These are phyloP conservation scores for Ophiostoma ips DNA, from an alignment of 2,329 filamentous ascomycete genomes.

Conservation along the genomic window DNA sequence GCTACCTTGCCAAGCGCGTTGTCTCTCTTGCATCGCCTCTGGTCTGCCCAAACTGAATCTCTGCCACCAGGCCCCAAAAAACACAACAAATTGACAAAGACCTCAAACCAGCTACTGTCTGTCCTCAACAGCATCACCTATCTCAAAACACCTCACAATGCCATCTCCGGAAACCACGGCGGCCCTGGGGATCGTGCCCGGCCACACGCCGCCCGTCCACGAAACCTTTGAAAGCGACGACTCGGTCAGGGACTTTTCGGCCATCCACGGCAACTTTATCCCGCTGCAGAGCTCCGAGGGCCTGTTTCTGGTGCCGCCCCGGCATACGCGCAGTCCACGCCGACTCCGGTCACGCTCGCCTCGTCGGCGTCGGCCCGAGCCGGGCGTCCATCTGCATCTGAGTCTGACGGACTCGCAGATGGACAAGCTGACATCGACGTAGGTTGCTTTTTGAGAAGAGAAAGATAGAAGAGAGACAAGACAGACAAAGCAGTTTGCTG, in stretches of 20 bases:
- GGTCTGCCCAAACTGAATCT: too few species aligned
- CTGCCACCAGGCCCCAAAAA: too few species aligned
- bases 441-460: slow-evolving; percentile 1
- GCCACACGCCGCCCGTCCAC: background rate
- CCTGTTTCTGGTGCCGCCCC: slow-evolving; percentile 22
- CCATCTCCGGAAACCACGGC: background rate
- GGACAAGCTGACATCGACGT: slow-evolving; percentile 34
- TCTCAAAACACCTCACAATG: too few species aligned
- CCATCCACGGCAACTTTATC: slow-evolving; percentile 25
- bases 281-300: slow-evolving; percentile 19
- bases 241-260: background rate
- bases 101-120: too few species aligned
- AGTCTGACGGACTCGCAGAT: slow-evolving; percentile 36
- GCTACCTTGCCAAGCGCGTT: too few species aligned
- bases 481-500: background rate
- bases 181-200: background rate
- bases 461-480: too few species aligned
- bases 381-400: slow-evolving; percentile 32
- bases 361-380: slow-evolving; percentile 19
- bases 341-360: slow-evolving; percentile 21
- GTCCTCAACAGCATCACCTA: too few species aligned
- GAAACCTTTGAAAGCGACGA: background rate
- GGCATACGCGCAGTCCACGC: slow-evolving; percentile 1
- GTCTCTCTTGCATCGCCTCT: too few species aligned
- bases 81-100: too few species aligned